Evolutionary conservation across 2,329 filamentous ascomycete genomes (phyloP).

Genomic region (Drechslerella dactyloides): DNA sequence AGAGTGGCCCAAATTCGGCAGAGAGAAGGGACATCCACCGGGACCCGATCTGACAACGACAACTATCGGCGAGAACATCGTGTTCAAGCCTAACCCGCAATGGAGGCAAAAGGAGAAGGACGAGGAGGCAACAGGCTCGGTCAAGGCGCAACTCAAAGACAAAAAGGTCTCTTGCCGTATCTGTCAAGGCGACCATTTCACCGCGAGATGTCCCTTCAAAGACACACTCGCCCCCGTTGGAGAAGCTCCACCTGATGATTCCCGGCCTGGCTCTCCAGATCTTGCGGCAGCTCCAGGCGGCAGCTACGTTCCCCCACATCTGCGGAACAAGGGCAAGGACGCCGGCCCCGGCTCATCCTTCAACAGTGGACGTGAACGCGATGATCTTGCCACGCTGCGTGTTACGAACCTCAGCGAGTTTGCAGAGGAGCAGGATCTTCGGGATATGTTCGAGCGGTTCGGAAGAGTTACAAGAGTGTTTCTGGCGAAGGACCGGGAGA

Average conservation of each 20-base stretch:
- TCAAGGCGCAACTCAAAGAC: constrained; percentile 88
- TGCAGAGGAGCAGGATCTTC: constrained; percentile 92
- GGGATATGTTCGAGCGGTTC: constrained; percentile 97
- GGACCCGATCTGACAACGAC: constrained; percentile 90
- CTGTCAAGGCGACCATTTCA: constrained; percentile 98
- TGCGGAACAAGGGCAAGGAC: constrained; percentile 76
- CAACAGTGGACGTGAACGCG: constrained; percentile 70
- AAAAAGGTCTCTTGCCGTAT: constrained; percentile 99
- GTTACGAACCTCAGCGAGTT: constrained; percentile 99
- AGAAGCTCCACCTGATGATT: constrained; percentile 56
- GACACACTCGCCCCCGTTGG: constrained; percentile 72
- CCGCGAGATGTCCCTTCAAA: constrained; percentile 98
- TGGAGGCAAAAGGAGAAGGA: constrained; percentile 90
- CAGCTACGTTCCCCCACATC: constrained; percentile 89
- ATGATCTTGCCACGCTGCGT: constrained; percentile 93
- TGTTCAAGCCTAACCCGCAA: constrained; percentile 90
- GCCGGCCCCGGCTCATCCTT: constrained; percentile 78
- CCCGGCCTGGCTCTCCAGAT: constrained; percentile 62
- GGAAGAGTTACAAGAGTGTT: constrained; percentile 97
- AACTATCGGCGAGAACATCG: constrained; percentile 94
- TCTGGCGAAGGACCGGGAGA: constrained; percentile 96
- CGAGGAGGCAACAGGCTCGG: constrained; percentile 73
- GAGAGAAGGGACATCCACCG: constrained; percentile 79
- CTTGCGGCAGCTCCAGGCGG: constrained; percentile 58
- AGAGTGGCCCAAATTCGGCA: constrained; percentile 89